Evolutionary conservation across 345 rosid genomes (phyloP).

Genomic region (Rhodamnia rubescens): DNA sequence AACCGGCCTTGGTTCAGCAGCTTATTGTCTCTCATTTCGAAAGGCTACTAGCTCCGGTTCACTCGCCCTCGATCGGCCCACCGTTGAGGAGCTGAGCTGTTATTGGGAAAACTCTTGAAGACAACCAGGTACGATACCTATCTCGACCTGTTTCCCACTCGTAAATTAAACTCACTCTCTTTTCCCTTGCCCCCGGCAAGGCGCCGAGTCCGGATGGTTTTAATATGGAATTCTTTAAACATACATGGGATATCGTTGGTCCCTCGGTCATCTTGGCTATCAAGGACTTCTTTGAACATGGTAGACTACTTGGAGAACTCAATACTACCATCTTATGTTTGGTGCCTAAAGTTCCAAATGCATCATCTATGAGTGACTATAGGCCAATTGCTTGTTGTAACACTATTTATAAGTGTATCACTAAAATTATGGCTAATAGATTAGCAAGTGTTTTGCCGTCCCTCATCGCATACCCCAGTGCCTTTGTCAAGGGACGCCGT

Average conservation of each 20-base stretch:
- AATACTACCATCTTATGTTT: background rate
- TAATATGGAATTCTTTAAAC: too few species aligned
- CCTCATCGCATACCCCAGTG: background rate
- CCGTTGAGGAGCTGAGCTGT: too few species aligned
- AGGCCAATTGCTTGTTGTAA: background rate
- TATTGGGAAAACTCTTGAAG: too few species aligned
- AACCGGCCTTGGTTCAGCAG: fast-evolving
- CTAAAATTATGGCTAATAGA: background rate
- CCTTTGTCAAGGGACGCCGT: background rate
- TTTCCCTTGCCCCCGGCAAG: too few species aligned
- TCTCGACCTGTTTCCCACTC: too few species aligned
- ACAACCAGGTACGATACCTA: too few species aligned
- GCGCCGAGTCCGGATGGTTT: too few species aligned
- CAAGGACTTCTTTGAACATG: background rate
- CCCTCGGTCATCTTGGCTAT: background rate
- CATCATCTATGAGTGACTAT: background rate
- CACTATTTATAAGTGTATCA: background rate
- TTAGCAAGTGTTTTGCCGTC: background rate
- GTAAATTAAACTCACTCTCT: too few species aligned
- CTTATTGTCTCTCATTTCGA: too few species aligned
- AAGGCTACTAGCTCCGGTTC: fast-evolving
- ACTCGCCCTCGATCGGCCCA: fast-evolving
- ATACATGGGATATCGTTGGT: too few species aligned
- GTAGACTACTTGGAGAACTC: background rate
- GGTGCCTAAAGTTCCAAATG: background rate